phyloP scores from a whole-genome alignment of 1,284 basidiomycete species.

The Trichosporon sp. region DNA sequence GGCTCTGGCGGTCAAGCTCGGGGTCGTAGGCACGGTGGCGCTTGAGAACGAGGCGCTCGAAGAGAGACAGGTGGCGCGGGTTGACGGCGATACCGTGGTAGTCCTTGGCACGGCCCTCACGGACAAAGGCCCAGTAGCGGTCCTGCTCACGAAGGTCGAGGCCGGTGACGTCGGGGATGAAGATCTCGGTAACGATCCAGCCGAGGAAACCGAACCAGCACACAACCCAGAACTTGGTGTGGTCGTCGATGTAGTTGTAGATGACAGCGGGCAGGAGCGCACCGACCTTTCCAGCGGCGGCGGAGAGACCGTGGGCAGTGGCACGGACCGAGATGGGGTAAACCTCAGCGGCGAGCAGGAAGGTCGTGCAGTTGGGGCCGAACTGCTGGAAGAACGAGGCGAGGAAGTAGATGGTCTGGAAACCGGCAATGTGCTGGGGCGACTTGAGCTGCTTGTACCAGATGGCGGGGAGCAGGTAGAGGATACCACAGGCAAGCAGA shows the following conservation, averaged over 20 bases:
- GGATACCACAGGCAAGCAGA: constrained; percentile 51
- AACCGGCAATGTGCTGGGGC: constrained; percentile 45
- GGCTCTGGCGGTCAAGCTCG: constrained; percentile 50
- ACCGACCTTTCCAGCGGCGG: constrained; percentile 52
- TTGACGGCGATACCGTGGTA: constrained; percentile 56
- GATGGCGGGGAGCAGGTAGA: constrained; percentile 48
- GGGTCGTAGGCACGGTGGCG: constrained; percentile 53
- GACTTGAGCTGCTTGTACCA: constrained; percentile 44
- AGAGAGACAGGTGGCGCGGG: constrained; percentile 52
- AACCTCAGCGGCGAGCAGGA: constrained; percentile 51
- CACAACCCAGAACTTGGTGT: constrained; percentile 54
- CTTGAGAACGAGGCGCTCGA: constrained; percentile 52
- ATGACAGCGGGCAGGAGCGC: constrained; percentile 50
- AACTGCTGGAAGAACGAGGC: constrained; percentile 55
- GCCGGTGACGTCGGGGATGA: constrained; percentile 54
- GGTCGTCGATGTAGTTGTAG: constrained; percentile 45
- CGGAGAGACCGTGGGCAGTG: constrained; percentile 51
- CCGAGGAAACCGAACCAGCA: constrained; percentile 54
- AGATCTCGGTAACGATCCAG: constrained; percentile 50
- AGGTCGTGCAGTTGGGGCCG: constrained; percentile 52
- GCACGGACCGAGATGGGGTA: constrained; percentile 53
- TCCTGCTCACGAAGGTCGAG: constrained; percentile 56
- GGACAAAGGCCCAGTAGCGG: constrained; percentile 54
- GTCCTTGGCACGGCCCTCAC: constrained; percentile 49
- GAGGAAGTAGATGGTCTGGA: constrained; percentile 54